Percentiles rank a stretch among this genome's conserved stretches.
phyloP scores from a whole-genome alignment of 2,329 filamentous ascomycete species.

The Cytospora chrysosperma region DNA sequence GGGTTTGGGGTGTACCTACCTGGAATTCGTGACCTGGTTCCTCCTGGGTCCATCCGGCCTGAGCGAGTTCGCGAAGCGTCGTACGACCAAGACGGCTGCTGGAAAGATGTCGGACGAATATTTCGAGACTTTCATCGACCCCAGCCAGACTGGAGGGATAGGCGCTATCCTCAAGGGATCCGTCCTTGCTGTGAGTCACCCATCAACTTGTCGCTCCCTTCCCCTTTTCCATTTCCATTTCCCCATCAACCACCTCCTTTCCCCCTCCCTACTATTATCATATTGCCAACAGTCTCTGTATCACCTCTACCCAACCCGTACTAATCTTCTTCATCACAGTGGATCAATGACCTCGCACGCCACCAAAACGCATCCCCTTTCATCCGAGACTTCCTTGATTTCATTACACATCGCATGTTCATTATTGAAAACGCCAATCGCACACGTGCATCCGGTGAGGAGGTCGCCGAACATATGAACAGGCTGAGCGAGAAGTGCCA shows the following conservation, averaged over 20 bases:
- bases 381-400: conserved; percentile 25
- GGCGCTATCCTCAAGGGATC: conserved; percentile 23
- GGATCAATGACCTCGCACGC: conserved; percentile 23
- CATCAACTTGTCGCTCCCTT: not conserved
- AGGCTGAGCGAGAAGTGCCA: conserved; percentile 19
- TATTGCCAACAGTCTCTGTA: not conserved
- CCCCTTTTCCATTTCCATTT: not conserved
- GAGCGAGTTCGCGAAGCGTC: conserved; percentile 23
- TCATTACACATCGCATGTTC: conserved; percentile 25
- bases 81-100: conserved; percentile 21
- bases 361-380: conserved; percentile 24
- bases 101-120: conserved; percentile 25
- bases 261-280: not conserved
- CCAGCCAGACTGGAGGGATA: conserved; percentile 21
- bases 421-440: conserved; percentile 21
- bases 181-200: conserved; percentile 21
- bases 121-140: conserved; percentile 23
- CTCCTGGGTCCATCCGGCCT: conserved; percentile 19
- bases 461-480: conserved; percentile 22
- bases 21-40: conserved; percentile 29
- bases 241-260: not conserved
- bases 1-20: conserved; percentile 29
- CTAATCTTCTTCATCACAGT: conserved; percentile 2
- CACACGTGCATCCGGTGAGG: conserved; percentile 23
- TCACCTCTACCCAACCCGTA: not conserved